Base-by-base conservation (phyloP, 768 basidiomycete genomes). In the Xerocomellus dryophilus region DNA sequence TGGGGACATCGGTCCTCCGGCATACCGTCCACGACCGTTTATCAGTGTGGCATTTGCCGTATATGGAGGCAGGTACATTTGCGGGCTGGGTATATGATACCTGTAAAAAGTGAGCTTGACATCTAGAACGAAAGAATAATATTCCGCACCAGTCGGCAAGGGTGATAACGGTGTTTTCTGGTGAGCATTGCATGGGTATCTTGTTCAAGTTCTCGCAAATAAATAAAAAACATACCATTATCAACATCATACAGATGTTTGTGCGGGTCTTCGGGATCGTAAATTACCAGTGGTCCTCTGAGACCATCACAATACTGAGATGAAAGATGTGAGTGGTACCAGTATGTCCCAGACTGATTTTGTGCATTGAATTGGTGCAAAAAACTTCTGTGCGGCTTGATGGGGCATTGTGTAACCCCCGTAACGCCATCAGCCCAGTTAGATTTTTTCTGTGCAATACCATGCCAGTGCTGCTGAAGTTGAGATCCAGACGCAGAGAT, bases 401-500 rank as follows among this genome's bases (percentile, higher is more conserved):
- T 66, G 17, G 71, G 71, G 29, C 71, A 73, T 32, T 72, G 69
- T 6, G 73, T 65, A n/a, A 77, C 66, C n/a, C 66, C 69, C 4
- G 69, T 63, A 4, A 68, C 60, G 5, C 81, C 81, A 53, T 83
- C 81, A 1, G 72, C 76, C 65, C 69, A 77, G 51, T 73, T 77
- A 9, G 76, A 74, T 2, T 64, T 52, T 6, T 70, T 60, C 58
- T 82, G 80, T 49, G 70, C 70, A 38, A 82, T 57, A 9, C 80
- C 80, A 57, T 82, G 81, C 80, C 80, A 82, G 54, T 82, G 80
- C 81, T 82, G n/a, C 8, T 3, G 21, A 4, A 20, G 14, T 49
- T 57, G 1, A 32, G 32, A 39, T 5, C 12, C 32, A 42, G 17
- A n/a, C 7, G 23, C 42, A 8, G 17, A n/a, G 2, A 10, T 31